Conservation (phyloP, 2,329 filamentous ascomycete genomes). For the Xylaria hypoxylon region DNA sequence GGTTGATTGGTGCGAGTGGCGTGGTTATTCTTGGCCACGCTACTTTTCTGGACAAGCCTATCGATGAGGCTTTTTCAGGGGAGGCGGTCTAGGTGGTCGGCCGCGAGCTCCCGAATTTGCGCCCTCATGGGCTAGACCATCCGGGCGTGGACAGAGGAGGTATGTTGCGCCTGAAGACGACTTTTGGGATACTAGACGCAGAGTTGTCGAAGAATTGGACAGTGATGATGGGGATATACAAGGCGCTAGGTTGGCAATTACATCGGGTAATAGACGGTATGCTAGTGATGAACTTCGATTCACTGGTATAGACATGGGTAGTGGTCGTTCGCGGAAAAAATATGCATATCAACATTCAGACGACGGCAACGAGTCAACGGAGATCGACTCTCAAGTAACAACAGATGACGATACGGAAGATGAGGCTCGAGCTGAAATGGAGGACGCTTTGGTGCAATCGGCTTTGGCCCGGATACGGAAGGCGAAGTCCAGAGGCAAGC, state of each 20-base stretch:
- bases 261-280: constrained; percentile 61
- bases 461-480: constrained; percentile 84
- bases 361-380: constrained; percentile 62
- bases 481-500: constrained; percentile 79
- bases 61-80: constrained; percentile 99
- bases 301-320: constrained; percentile 69
- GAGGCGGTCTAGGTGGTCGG: constrained; percentile 99
- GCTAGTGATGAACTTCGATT: constrained; percentile 71
- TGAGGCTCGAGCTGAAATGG: constrained; percentile 69
- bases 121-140: constrained; percentile 99
- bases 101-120: constrained; percentile 96
- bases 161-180: constrained; percentile 65
- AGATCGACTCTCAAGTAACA: constrained; percentile 62
- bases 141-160: constrained; percentile 82
- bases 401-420: constrained; percentile 63
- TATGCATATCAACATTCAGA: constrained; percentile 55
- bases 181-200: constrained; percentile 55
- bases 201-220: constrained; percentile 76
- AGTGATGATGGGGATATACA: constrained; percentile 69
- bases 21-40: constrained; percentile 96
- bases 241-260: constrained; percentile 63
- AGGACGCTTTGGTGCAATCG: constrained; percentile 80
- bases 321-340: constrained; percentile 55
- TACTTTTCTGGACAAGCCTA: constrained; percentile 95
- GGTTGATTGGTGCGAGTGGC: constrained; percentile 95